A percentile compares a stretch with the other conserved stretches of the same genome.
Conservation (phyloP, 2,329 filamentous ascomycete genomes). For the Aureobasidium musti region DNA sequence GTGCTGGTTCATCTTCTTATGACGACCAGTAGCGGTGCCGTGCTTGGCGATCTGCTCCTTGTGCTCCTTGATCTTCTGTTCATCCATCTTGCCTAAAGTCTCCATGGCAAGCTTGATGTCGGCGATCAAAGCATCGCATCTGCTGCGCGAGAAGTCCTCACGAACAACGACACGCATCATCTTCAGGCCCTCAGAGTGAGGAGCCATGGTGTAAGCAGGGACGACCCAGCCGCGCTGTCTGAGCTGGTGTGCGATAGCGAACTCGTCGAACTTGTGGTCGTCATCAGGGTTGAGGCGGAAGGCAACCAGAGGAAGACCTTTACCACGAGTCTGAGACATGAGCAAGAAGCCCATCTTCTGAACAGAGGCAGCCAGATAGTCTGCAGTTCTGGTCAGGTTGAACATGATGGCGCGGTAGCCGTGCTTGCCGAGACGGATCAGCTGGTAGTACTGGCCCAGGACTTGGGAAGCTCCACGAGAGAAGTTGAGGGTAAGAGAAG, state of each 20-base stretch:
- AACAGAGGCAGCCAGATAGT: constrained; percentile 78
- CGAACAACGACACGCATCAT: constrained; percentile 90
- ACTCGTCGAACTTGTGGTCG: constrained; percentile 58
- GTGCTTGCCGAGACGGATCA: constrained; percentile 90
- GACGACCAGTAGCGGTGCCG: constrained; percentile 34
- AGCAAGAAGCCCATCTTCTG: constrained; percentile 78
- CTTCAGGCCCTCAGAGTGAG: constrained; percentile 78
- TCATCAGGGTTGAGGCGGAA: constrained; percentile 69
- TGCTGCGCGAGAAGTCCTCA: constrained; percentile 82
- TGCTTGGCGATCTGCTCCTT: constrained; percentile 50
- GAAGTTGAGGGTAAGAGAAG: constrained; percentile 96
- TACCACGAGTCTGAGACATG: constrained; percentile 76
- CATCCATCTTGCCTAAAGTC: constrained; percentile 69
- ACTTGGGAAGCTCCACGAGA: constrained; percentile 93
- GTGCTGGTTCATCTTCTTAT: constrained; percentile 45
- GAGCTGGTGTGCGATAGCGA: constrained; percentile 72
- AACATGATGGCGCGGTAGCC: constrained; percentile 93
- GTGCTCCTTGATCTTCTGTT: constrained; percentile 67
- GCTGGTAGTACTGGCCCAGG: constrained; percentile 96
- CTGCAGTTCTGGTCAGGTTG: constrained; percentile 85
- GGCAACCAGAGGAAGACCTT: constrained; percentile 84
- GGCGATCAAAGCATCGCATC: constrained; percentile 74
- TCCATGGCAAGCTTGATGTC: constrained; percentile 77
- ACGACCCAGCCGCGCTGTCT: constrained; percentile 89
- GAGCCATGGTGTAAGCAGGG: constrained; percentile 96